Evolutionary conservation across 106 monocot genomes (phyloP), one percentile per base, ranked within the genome.

Genomic region (Phalaenopsis equestris): DNA sequence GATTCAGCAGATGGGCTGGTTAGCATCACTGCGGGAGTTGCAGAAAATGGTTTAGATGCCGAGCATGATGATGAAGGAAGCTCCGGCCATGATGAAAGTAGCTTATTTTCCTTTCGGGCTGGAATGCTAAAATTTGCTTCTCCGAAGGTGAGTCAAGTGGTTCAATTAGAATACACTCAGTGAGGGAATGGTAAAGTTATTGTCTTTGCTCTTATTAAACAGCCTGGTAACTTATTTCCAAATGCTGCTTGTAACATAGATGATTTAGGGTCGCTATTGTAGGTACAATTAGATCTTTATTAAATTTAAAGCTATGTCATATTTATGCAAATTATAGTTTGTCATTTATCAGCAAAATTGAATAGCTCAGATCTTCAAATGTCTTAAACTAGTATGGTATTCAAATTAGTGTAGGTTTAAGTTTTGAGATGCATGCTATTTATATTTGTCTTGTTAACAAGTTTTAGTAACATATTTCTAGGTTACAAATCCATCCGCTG

Each of bases 61-160:
- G 87, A 84, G 75, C 79, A 72, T 72, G 85, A 88, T 74, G 84
- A 52, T 11, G 79, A 73, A 78, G 84, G 80, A 82, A 82, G 75
- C 23, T 70, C 86, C 55, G 67, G 58, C 56, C 80, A 55, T 83
- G 87, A 85, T 80, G 90, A 94, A 73, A 83, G 83, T 64, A 88
- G 84, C 81, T 78, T 87, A 68, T 98, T 94, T 81, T 88, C 92
- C 42, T 98, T 98, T 81, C 85, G 81, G 56, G 75, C 92, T 11
- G 87, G 87, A 80, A 81, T 83, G 64, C 84, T 87, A 30, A 91
- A 86, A 77, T 52, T 74, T 56, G 46, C 56, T 79, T 79, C 82
- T 78, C 82, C 84, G 77, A 89, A 93, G 94, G 98, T 93, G 73
- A 81, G 43, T 18, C 4, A 6, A 43, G 41, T n/a, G 74, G 16